Evolutionary conservation across 2,329 filamentous ascomycete genomes (phyloP), one percentile per base, ranked within the genome.

Genomic region (Scedosporium aurantiacum): DNA sequence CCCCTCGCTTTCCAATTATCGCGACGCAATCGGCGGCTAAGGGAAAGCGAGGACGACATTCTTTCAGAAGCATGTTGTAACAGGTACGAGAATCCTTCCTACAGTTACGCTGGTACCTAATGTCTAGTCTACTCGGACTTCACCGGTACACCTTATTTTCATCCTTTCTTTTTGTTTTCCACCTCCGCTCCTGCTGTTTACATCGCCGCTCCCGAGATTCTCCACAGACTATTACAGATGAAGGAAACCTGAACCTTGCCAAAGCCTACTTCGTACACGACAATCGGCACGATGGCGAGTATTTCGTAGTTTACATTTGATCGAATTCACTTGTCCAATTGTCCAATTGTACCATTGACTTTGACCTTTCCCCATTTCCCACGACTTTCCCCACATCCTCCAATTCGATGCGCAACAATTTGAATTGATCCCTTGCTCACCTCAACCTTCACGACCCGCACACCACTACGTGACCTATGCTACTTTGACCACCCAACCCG

Each of bases 21-120:
- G 23, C 50, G 50, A 54, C 50, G 50, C 50, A 54, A 54, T 54
- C 50, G 50, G 50, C 50, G 50, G 50, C 50, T 54, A 54, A 54
- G 50, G 21, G 50, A 54, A 54, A 54, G 18, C 18, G 18, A 54
- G 50, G 50, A 54, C 32, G 32, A 12, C 32, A 10, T 37, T 37
- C 43, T 23, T 18, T 47, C n/a, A 47, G 16, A 47, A 14, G 43
- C 8, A 23, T n/a, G 43, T 18, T 54, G 43, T 47, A 47, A 47
- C 43, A 47, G 16, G 43, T 47, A 47, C 43, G 43, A 21, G 43
- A n/a, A 21, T 5, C 18, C n/a, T 21, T 2, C n/a, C 43, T 7
- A 47, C 43, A 21, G 16, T 47, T 21, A 47, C 18, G 16, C 43
- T 21, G n/a, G 43, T 47, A 21, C 18, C 1, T 21, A 6, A 47